Evolutionary conservation across 75 land plant genomes (phyloP), one percentile per base, ranked within the genome.

Genomic region (Pinus tabuliformis): DNA sequence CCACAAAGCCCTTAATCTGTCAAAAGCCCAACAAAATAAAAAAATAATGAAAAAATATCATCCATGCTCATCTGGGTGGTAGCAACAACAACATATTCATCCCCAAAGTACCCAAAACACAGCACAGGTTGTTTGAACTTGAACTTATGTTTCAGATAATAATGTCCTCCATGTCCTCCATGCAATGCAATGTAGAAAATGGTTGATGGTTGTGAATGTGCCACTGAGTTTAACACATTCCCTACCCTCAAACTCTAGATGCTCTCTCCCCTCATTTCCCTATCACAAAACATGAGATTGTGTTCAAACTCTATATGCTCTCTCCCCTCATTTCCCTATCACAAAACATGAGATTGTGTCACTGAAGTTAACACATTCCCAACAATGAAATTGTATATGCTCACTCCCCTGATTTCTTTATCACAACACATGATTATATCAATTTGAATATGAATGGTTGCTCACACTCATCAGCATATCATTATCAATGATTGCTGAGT

Each of bases 41-140:
- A 36, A 36, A 2, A 36, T 36, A 36, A 3, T 36, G 37, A 36
- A 3, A 3, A 36, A 36, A 36, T 36, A 36, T 3, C 37, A 36
- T n/a, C n/a, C n/a, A n/a, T n/a, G n/a, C n/a, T n/a, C n/a, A 65
- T 65, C 45, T 65, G 70, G 70, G 39, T 65, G n/a, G 70, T 1
- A 30, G 70, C 37, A 36, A 36, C 37, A 36, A 36, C 37, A 36
- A 3, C 20, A 65, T 65, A 6, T 65, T 16, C 45, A 37, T 65
- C 45, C 45, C 70, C 18, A 6, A 6, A 37, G 37, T 20, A 65
- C 8, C 36, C 70, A 36, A 37, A 65, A 37, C 42, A 17, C 37
- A 36, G 37, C 37, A 65, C 6, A 6, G 15, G 42, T 20, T 36
- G 37, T 42, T 60, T 60, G 3, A 60, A 60, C n/a, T 65, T 33